Conservation (phyloP, 768 basidiomycete genomes). For the Pisolithus marmoratus region DNA sequence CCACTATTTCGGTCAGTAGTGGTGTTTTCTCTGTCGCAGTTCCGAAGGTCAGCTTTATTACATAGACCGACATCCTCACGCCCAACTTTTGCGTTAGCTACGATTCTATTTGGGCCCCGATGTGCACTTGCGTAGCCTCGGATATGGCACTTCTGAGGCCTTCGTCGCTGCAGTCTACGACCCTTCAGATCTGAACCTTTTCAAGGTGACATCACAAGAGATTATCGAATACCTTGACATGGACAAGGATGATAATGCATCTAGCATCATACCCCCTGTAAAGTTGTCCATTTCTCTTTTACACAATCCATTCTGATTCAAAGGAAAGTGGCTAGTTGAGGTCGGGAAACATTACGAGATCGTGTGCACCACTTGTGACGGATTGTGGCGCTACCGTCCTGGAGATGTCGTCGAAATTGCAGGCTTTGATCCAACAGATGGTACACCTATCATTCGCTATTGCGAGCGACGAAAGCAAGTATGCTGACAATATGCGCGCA, state of each 20-base stretch:
- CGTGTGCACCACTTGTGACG: constrained; percentile 3
- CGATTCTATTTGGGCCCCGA: background rate
- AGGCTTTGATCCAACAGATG: constrained; percentile 7
- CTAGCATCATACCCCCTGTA: constrained; percentile 1
- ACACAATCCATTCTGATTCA: background rate
- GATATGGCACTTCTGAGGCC: background rate
- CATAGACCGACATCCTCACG: too few species aligned
- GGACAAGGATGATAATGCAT: background rate
- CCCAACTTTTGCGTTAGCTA: background rate
- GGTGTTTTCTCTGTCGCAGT: background rate
- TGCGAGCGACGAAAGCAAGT: constrained; percentile 5
- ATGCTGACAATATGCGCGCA: background rate
- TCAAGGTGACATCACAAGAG: constrained; percentile 4
- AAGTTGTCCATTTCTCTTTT: background rate
- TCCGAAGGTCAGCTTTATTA: background rate
- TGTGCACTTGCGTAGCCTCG: background rate
- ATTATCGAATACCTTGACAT: constrained; percentile 6
- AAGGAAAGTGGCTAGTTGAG: constrained; percentile 2
- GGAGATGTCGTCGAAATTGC: constrained; percentile 3
- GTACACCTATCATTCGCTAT: constrained; percentile 1
- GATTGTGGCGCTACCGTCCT: constrained; percentile 6
- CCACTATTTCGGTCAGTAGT: background rate
- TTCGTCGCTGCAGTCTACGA: constrained; percentile 1
- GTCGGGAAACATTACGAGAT: constrained; percentile 3
- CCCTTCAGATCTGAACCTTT: constrained; percentile 2